Percentiles rank a stretch among this genome's conserved stretches.
Conservation (phyloP, 257 asterid species). For the Pogostemon cablin region DNA sequence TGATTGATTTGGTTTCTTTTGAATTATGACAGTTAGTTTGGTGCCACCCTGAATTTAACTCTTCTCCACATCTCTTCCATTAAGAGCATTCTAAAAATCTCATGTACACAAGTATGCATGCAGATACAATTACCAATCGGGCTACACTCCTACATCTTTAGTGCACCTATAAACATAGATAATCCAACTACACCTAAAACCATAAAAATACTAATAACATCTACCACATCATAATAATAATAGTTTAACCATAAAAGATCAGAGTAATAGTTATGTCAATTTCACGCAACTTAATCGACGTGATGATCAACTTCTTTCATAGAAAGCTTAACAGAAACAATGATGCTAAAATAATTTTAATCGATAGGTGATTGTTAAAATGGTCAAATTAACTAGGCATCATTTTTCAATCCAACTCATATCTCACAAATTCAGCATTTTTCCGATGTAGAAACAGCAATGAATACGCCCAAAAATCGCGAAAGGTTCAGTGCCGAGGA, state of each 20-base stretch:
- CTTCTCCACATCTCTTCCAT: no score
- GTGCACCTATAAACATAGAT: no score
- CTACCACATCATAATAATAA: neutral
- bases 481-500: neutral
- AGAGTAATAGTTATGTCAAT: neutral
- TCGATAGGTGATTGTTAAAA: neutral
- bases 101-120: no score
- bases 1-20: no score
- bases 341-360: conserved; percentile 2
- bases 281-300: conserved; percentile 12
- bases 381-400: conserved; percentile 11
- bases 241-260: neutral
- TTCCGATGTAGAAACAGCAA: conserved; percentile 20
- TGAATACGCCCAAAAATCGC: conserved; percentile 1
- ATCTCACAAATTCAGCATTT: conserved; percentile 7
- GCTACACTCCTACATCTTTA: no score
- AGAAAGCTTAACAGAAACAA: conserved; percentile 8
- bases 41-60: no score
- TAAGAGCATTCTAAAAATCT: no score
- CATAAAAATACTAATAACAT: neutral
- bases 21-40: no score
- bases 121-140: no score
- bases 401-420: neutral
- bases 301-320: conserved; percentile 2
- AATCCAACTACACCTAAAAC: neutral